Evolutionary conservation across 306 rosid species (phyloP).

Genomic region (Vachellia pachyceras): DNA sequence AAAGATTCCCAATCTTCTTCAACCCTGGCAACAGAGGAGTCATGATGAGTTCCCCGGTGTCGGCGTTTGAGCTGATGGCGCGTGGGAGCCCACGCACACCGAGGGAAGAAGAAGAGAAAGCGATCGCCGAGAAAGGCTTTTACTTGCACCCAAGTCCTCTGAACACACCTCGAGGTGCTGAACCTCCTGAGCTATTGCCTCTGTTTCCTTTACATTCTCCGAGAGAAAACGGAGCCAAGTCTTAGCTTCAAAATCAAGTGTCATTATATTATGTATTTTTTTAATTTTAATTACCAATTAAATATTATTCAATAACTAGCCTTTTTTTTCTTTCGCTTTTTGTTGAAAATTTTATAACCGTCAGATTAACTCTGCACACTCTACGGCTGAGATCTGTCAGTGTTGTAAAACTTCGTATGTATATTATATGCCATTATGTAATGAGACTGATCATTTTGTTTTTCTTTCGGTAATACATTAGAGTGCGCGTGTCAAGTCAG

Average conservation of each 20-base stretch:
- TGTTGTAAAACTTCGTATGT: background rate
- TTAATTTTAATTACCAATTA: background rate
- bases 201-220: conserved; percentile 91
- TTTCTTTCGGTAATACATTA: background rate
- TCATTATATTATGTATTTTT: background rate
- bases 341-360: background rate
- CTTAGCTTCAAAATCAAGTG: conserved; percentile 23
- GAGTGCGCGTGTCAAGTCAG: no score
- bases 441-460: background rate
- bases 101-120: conserved; percentile 61
- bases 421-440: background rate
- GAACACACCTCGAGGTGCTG: conserved; percentile 57
- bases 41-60: conserved; percentile 72
- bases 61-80: conserved; percentile 70
- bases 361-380: background rate
- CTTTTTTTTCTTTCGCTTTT: background rate
- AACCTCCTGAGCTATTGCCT: conserved; percentile 75
- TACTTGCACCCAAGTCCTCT: conserved; percentile 75
- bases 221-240: conserved; percentile 14
- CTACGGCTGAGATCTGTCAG: background rate
- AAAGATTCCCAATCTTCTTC: conserved; percentile 12
- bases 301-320: background rate
- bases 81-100: conserved; percentile 73
- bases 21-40: conserved; percentile 21
- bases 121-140: conserved; percentile 76